Base-by-base conservation (phyloP, 352 stramenopile genomes). In the Phytopythium montanum region DNA sequence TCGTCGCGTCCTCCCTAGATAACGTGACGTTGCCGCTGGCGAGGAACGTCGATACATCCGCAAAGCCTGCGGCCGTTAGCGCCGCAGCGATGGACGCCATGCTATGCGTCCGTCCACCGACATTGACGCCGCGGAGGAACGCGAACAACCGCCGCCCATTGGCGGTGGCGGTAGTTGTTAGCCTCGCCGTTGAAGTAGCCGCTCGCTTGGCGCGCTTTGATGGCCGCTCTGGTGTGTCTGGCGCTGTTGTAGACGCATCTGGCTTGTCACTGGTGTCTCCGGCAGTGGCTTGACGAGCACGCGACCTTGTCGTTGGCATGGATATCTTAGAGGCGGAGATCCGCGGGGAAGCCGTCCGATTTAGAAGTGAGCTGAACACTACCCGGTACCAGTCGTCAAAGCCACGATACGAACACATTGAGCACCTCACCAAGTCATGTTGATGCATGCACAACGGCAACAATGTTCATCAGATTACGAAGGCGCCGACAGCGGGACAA, bases 21-120 rank as follows among this genome's bases (percentile, higher is more conserved):
- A 75, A 66, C 45, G 71, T 42, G 56, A 75, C 29, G 54, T 75
- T 75, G 31, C 67, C 67, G 33, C 67, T 75, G 28, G 67, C 67
- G 8, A 75, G 54, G 50, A 75, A 75, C n/a, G 67, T 75, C 28
- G 60, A 46, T 23, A 72, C 56, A 34, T 66, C 64, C 26, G 7
- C 5, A 29, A 75, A 65, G 8, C 67, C 64, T 10, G 60, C 57
- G 8, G 45, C 46, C 18, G 29, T 29, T 34, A 75, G 49, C 42
- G 59, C 67, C 2, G 56, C 28, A 5, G 57, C 56, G 51, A 75
- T 72, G 26, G 64, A 64, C 36, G 66, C 62, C 67, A 74, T 74
- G 53, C 67, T 72, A 49, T 75, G 67, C 18, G 61, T 52, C 19
- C 64, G 67, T 2, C 67, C 67, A 7, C 60, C 60, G n/a, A 75